These are phyloP conservation scores for Physcia stellaris DNA, from an alignment of 495 filamentous ascomycete species.

Conservation along the genomic window DNA sequence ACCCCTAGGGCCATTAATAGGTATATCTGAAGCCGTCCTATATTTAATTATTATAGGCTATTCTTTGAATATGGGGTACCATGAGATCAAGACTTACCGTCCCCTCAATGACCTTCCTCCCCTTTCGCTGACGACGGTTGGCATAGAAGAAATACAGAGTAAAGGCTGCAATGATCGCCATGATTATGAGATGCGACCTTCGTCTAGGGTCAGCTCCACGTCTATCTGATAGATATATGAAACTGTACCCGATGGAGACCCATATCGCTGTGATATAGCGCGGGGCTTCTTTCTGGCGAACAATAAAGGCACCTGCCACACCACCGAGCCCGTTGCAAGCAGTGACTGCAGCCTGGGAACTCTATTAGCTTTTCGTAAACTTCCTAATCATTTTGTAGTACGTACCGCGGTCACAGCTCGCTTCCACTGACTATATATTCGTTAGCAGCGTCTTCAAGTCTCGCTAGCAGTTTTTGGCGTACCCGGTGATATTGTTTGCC, in stretches of 20 bases:
- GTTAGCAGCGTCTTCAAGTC: conserved; percentile 5
- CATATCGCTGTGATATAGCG: conserved; percentile 56
- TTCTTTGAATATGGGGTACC: background rate
- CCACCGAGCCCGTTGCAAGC: conserved; percentile 64
- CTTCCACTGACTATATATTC: conserved; percentile 50
- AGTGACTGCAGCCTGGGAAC: conserved; percentile 49
- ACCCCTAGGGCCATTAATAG: conserved; percentile 12
- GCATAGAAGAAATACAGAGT: conserved; percentile 46
- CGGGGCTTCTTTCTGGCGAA: conserved; percentile 52
- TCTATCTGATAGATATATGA: background rate
- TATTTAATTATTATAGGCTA: background rate
- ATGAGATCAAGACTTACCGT: conserved; percentile 20
- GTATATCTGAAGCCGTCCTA: conserved; percentile 18
- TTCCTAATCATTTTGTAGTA: no score
- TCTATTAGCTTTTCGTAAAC: no score
- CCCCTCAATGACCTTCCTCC: conserved; percentile 38
- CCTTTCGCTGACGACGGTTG: conserved; percentile 37
- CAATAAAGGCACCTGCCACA: conserved; percentile 65
- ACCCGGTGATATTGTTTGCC: conserved; percentile 52
- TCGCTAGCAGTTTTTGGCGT: background rate
- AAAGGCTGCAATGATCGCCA: conserved; percentile 44
- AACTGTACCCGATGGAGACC: conserved; percentile 48
- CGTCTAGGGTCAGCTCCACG: background rate
- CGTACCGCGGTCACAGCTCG: conserved; percentile 56
- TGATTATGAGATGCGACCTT: conserved; percentile 52